phyloP scores from a whole-genome alignment of 352 stramenopile species.

The Phytophthora kernoviae region DNA sequence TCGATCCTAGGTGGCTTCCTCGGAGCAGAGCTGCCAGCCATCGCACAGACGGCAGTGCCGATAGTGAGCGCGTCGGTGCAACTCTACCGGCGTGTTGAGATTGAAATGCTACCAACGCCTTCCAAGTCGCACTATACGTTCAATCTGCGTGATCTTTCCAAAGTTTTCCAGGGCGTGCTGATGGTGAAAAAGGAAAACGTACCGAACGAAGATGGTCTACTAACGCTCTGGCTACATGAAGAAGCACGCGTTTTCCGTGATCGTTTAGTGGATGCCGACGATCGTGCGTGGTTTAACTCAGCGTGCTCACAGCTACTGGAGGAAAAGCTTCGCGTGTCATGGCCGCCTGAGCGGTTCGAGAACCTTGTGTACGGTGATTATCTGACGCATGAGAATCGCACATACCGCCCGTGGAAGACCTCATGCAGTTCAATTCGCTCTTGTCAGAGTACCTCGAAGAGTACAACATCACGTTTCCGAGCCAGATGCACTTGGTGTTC shows the following conservation, averaged over 20 bases:
- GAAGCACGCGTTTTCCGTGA: conserved; percentile 92
- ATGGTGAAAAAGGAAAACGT: conserved; percentile 91
- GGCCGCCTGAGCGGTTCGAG: conserved; percentile 69
- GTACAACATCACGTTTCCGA: conserved; percentile 94
- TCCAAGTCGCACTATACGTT: conserved; percentile 95
- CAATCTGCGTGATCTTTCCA: conserved; percentile 93
- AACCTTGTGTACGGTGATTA: conserved; percentile 93
- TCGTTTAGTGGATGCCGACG: conserved; percentile 86
- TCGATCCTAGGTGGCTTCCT: conserved; percentile 92
- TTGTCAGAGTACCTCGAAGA: conserved; percentile 93
- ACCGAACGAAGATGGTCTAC: conserved; percentile 65
- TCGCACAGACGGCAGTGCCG: conserved; percentile 71
- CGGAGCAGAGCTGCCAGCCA: conserved; percentile 57
- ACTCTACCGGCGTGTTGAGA: conserved; percentile 88
- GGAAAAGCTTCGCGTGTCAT: conserved; percentile 67
- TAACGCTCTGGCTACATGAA: conserved; percentile 93
- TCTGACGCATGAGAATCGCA: conserved; percentile 77
- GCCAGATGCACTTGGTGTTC: conserved; percentile 95
- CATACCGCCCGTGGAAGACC: conserved; percentile 76
- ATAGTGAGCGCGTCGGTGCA: conserved; percentile 90
- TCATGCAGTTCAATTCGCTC: conserved; percentile 73
- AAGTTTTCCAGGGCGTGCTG: conserved; percentile 93
- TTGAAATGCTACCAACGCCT: conserved; percentile 91
- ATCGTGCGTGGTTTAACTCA: conserved; percentile 89
- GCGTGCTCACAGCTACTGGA: conserved; percentile 76